A percentile compares a stretch with the other conserved stretches of the same genome.
Evolutionary conservation across 1,284 basidiomycete species (phyloP).

Genomic region (Cystobasidium slooffiae): DNA sequence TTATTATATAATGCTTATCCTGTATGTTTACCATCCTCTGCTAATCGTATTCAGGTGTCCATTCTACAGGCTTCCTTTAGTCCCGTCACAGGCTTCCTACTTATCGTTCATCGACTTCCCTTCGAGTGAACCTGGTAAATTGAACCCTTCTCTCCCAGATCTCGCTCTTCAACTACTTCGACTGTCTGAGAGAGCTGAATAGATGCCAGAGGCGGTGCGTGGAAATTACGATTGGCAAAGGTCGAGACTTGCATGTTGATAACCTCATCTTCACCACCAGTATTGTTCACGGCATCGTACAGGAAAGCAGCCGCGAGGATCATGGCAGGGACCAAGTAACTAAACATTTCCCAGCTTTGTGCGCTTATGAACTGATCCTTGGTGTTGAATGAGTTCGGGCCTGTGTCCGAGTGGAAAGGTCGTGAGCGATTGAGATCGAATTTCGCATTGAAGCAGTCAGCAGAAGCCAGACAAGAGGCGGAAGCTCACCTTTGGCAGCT

Average conservation of each 20-base stretch:
- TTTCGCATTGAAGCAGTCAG: neutral
- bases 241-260: neutral
- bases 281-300: constrained; percentile 1
- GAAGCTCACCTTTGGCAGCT: constrained; percentile 5
- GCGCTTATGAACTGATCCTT: neutral
- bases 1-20: no score
- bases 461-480: neutral
- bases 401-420: neutral
- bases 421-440: neutral
- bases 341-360: neutral
- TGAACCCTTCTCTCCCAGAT: neutral
- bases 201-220: constrained; percentile 15
- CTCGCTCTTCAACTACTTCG: constrained; percentile 18
- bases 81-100: no score
- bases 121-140: neutral
- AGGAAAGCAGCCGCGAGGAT: constrained; percentile 1
- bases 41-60: no score
- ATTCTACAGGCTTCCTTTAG: no score
- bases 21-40: no score
- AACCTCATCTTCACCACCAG: neutral
- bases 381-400: neutral
- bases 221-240: neutral
- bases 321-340: constrained; percentile 8
- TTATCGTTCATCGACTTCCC: no score
- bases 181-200: constrained; percentile 21